A percentile compares a stretch with the other conserved stretches of the same genome.
Conservation (phyloP, 306 rosid genomes). For the Potentilla sterilis region DNA sequence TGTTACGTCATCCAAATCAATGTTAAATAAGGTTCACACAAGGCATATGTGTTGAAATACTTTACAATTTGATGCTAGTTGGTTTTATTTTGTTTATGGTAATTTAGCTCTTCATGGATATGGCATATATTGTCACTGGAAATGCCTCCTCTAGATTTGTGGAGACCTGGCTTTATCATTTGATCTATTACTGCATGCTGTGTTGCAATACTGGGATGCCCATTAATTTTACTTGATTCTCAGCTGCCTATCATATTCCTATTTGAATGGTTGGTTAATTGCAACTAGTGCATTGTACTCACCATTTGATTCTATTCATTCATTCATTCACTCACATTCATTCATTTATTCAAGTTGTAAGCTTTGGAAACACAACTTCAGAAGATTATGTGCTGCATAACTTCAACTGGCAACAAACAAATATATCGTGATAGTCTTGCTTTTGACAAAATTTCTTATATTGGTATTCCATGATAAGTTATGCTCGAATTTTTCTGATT, state of each 20-base stretch:
- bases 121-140: not conserved
- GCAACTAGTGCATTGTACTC: not conserved
- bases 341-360: not conserved
- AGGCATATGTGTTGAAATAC: not conserved
- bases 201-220: not conserved
- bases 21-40: not conserved
- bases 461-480: too few relatives aligned
- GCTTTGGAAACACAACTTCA: not conserved
- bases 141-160: not conserved
- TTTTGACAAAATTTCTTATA: too few relatives aligned
- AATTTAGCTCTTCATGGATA: not conserved
- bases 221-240: not conserved
- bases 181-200: not conserved
- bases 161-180: not conserved
- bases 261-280: not conserved
- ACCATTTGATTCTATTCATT: not conserved
- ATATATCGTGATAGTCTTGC: too few relatives aligned
- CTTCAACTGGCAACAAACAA: not conserved
- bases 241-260: not conserved
- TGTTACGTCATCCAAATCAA: not conserved
- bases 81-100: not conserved
- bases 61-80: not conserved
- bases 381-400: not conserved
- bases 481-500: too few relatives aligned
- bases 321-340: not conserved